Conservation (phyloP, 2,329 filamentous ascomycete genomes). For the Alternaria triticimaculans region DNA sequence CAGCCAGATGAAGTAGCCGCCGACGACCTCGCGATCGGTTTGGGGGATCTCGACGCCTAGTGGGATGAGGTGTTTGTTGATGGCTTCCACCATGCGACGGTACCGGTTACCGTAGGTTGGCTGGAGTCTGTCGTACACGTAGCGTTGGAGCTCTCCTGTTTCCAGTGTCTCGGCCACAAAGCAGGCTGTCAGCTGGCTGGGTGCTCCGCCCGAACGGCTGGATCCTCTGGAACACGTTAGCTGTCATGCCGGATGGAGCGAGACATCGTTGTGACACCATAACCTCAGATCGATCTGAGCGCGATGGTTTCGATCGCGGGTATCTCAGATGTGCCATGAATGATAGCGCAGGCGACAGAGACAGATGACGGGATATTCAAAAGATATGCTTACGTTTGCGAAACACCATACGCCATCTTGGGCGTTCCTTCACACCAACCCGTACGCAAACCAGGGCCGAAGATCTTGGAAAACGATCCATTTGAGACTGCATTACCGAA, state of each 20-base stretch:
- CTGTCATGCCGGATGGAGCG: slow-evolving; percentile 10
- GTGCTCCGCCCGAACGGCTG: slow-evolving; percentile 64
- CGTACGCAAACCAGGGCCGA: slow-evolving; percentile 78
- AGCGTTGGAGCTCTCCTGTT: slow-evolving; percentile 58
- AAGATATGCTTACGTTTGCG: slow-evolving; percentile 59
- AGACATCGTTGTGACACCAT: slow-evolving; percentile 7
- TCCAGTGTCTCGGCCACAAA: slow-evolving; percentile 63
- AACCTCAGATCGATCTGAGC: background rate
- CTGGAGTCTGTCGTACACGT: slow-evolving; percentile 61
- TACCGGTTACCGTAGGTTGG: slow-evolving; percentile 64
- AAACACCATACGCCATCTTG: slow-evolving; percentile 66
- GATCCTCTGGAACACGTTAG: slow-evolving; percentile 57
- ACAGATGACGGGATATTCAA: background rate
- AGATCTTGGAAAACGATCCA: slow-evolving; percentile 88
- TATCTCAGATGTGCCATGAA: background rate
- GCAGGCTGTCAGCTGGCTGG: slow-evolving; percentile 65
- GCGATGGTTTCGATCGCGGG: background rate
- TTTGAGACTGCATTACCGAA: slow-evolving; percentile 88
- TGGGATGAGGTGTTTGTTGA: slow-evolving; percentile 66
- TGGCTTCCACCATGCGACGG: slow-evolving; percentile 62
- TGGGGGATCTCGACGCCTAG: slow-evolving; percentile 63
- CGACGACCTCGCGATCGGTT: slow-evolving; percentile 61
- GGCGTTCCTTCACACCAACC: slow-evolving; percentile 85
- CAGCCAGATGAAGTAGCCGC: slow-evolving; percentile 89
- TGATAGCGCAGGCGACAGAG: background rate